phyloP scores from a whole-genome alignment of 805 yeast genomes.

The Lipomyces oligophaga region DNA sequence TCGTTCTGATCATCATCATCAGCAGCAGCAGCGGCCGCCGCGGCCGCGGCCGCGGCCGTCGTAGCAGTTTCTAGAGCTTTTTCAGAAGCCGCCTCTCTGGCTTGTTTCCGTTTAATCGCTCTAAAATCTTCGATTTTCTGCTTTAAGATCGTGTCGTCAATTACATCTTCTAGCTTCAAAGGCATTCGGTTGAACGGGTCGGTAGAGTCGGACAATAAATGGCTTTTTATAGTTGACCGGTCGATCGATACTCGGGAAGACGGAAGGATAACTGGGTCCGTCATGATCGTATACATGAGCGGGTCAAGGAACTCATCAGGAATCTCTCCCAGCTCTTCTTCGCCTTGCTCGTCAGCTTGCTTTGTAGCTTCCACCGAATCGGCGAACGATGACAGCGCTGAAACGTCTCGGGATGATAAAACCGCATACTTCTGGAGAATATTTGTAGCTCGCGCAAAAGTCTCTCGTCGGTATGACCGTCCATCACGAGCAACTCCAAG shows the following conservation, averaged over 20 bases:
- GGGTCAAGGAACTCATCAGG: conserved; percentile 98
- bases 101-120: conserved; percentile 13
- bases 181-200: conserved; percentile 98
- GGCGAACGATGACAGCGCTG: conserved; percentile 53
- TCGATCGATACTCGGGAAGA: conserved; percentile 81
- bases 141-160: conserved; percentile 69
- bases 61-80: not conserved
- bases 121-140: conserved; percentile 58
- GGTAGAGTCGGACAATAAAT: conserved; percentile 86
- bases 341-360: conserved; percentile 41
- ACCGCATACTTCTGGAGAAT: conserved; percentile 56
- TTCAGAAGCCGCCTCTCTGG: conserved; percentile 6
- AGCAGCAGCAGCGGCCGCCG: not conserved
- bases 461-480: conserved; percentile 71
- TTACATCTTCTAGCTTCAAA: conserved; percentile 79
- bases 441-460: conserved; percentile 65
- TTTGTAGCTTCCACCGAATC: conserved; percentile 59
- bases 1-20: not conserved
- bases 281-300: conserved; percentile 91
- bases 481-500: conserved; percentile 83
- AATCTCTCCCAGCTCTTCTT: conserved; percentile 79
- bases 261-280: conserved; percentile 93
- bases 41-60: not conserved
- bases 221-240: conserved; percentile 87
- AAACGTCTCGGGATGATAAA: conserved; percentile 54